A percentile compares a stretch with the other conserved stretches of the same genome.
phyloP scores from a whole-genome alignment of 176 grass and related monocot genomes.

The Lolium rigidum region DNA sequence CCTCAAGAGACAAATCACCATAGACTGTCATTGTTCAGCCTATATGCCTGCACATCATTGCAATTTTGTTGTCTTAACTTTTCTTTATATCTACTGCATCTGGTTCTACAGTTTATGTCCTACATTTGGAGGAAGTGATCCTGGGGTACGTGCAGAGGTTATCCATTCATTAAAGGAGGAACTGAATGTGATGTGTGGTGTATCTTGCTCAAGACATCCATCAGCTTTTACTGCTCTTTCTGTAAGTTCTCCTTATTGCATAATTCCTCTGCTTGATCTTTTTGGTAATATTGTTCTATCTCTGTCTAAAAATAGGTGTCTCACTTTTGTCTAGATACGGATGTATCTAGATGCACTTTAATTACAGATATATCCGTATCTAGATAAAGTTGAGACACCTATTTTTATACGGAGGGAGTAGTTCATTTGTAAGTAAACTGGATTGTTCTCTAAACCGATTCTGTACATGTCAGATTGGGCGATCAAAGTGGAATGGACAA shows the following conservation, averaged over 20 bases:
- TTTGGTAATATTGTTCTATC: neutral
- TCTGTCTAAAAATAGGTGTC: no score
- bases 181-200: slow-evolving; percentile 80
- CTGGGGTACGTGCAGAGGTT: slow-evolving; percentile 76
- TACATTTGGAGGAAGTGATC: slow-evolving; percentile 88
- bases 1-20: no score
- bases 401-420: no score
- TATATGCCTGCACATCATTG: neutral
- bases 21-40: no score
- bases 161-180: slow-evolving; percentile 84
- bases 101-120: slow-evolving; percentile 65
- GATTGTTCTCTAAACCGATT: neutral
- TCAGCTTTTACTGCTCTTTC: slow-evolving; percentile 77
- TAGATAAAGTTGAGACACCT: no score
- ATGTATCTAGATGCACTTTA: no score
- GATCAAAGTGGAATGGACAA: slow-evolving; percentile 98
- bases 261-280: neutral
- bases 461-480: slow-evolving; percentile 69
- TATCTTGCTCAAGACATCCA: slow-evolving; percentile 66
- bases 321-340: no score
- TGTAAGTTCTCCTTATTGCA: slow-evolving; percentile 60
- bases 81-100: neutral
- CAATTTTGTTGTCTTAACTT: neutral
- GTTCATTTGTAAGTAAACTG: neutral
- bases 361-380: no score